phyloP scores from a whole-genome alignment of 805 yeast genomes.

The Lipomyces orientalis region DNA sequence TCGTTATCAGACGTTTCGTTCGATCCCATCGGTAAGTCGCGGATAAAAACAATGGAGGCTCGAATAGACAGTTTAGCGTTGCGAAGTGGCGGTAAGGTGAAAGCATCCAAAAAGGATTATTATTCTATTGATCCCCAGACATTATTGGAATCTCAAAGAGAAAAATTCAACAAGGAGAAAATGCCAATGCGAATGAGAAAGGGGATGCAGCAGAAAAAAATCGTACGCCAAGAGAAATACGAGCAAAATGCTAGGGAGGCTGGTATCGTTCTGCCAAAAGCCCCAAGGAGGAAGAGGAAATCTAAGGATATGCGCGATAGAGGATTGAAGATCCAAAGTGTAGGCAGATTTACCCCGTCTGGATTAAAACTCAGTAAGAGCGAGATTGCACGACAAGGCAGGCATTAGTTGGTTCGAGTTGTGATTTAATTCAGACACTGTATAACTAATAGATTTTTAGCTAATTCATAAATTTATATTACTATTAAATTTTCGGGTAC shows the following conservation, averaged over 20 bases:
- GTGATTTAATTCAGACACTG: not conserved
- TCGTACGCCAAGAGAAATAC: slow-evolving; percentile 57
- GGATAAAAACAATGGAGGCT: slow-evolving; percentile 48
- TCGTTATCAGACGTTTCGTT: slow-evolving; percentile 36
- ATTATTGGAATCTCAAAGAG: slow-evolving; percentile 13
- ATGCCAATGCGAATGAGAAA: slow-evolving; percentile 90
- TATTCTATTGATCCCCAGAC: slow-evolving; percentile 32
- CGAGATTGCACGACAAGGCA: slow-evolving; percentile 57
- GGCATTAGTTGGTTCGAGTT: not conserved
- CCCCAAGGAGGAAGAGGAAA: slow-evolving; percentile 38
- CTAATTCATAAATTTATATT: not conserved
- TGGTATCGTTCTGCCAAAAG: slow-evolving; percentile 80
- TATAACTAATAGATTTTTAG: not conserved
- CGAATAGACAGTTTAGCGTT: slow-evolving; percentile 43
- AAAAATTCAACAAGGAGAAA: slow-evolving; percentile 53
- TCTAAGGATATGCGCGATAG: slow-evolving; percentile 62
- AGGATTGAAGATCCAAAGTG: slow-evolving; percentile 76
- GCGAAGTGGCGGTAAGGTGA: slow-evolving; percentile 15
- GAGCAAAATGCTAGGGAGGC: slow-evolving; percentile 86
- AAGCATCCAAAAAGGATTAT: slow-evolving; percentile 37
- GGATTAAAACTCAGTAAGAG: slow-evolving; percentile 73
- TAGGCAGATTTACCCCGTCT: slow-evolving; percentile 78
- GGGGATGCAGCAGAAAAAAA: slow-evolving; percentile 72
- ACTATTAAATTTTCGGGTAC: not conserved
- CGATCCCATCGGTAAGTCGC: slow-evolving; percentile 48